Evolutionary conservation across 192 early-diverging fungal species (phyloP), one percentile per base, ranked within the genome.

Genomic region (Spizellomyces punctatus): DNA sequence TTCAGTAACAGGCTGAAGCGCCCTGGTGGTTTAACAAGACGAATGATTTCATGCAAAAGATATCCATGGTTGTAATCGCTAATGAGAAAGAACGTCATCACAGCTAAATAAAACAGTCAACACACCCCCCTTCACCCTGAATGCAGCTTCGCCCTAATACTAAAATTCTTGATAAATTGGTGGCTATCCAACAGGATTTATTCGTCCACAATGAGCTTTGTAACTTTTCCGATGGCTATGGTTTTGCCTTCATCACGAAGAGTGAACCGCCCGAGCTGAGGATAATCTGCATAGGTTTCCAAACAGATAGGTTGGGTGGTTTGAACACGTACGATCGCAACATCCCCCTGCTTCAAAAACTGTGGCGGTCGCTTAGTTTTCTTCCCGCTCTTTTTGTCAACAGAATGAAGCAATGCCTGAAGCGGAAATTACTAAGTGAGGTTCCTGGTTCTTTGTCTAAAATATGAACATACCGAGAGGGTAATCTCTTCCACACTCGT

Each of bases 241-340:
- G 94, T 95, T 76, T 89, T 66, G 74, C 94, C 95, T 85, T 99
- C 96, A 74, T 98, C 96, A 72, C 98, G 91, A 36, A 99, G 84
- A n/a, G 96, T 99, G 81, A 99, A 98, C 58, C 98, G 89, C 48
- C 98, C 98, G 9, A 99, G 79, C 74, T 96, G 95, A 50, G 92
- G 90, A 64, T 92, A 90, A 22, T 94, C 91, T 16, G 83, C 82
- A 81, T 91, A 98, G 36, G 89, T 83, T 76, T 99, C 98, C 9
- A 96, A 79, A 71, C 95, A 96, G 19, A 98, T 79, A 9, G 91
- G 83, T 60, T 88, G 87, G 58, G 81, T 63, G 16, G 88, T 85
- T 79, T 94, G 91, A 55, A 99, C 88, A 63, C 90, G 83, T 12
- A 90, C 96, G 82, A 97, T 94, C 66, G 86, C 90, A 46, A 88